Conservation (phyloP, 768 basidiomycete species). For the Termitomyces bulborhizus region DNA sequence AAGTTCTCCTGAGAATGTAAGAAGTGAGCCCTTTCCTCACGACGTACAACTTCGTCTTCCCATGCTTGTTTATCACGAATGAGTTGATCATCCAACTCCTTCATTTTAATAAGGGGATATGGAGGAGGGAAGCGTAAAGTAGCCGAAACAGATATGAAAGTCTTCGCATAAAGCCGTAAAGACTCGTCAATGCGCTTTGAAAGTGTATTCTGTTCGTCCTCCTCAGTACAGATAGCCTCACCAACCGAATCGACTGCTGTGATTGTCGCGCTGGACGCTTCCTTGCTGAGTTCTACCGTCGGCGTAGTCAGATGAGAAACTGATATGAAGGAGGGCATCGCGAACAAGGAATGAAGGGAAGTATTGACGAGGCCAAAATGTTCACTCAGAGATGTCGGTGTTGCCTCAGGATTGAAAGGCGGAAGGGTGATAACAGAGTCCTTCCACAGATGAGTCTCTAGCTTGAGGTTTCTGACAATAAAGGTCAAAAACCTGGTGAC, state of each 20-base stretch:
- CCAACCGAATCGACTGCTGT: constrained; percentile 27
- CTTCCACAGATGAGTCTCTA: constrained; percentile 93
- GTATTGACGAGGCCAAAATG: constrained; percentile 15
- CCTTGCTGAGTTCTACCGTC: constrained; percentile 8
- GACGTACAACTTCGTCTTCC: constrained; percentile 81
- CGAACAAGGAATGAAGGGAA: constrained; percentile 19
- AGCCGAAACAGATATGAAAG: constrained; percentile 91
- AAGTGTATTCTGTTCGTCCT: constrained; percentile 62
- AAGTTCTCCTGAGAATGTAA: constrained; percentile 35
- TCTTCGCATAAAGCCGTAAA: constrained; percentile 76
- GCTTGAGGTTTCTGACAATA: constrained; percentile 87
- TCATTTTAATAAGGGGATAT: constrained; percentile 82
- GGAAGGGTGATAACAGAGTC: constrained; percentile 78
- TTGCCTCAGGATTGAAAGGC: constrained; percentile 57
- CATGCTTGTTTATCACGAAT: constrained; percentile 63
- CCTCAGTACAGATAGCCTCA: constrained; percentile 58
- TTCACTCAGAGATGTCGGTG: constrained; percentile 36
- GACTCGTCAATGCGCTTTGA: constrained; percentile 76
- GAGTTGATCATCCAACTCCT: constrained; percentile 79
- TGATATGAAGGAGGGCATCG: constrained; percentile 22
- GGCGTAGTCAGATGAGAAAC: constrained; percentile 25
- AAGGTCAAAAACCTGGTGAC: constrained; percentile 90
- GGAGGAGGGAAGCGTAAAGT: constrained; percentile 91
- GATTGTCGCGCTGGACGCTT: constrained; percentile 14
- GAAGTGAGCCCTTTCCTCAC: constrained; percentile 58